phyloP scores from a whole-genome alignment of 768 basidiomycete species.

The Hirschioporus abietinus region DNA sequence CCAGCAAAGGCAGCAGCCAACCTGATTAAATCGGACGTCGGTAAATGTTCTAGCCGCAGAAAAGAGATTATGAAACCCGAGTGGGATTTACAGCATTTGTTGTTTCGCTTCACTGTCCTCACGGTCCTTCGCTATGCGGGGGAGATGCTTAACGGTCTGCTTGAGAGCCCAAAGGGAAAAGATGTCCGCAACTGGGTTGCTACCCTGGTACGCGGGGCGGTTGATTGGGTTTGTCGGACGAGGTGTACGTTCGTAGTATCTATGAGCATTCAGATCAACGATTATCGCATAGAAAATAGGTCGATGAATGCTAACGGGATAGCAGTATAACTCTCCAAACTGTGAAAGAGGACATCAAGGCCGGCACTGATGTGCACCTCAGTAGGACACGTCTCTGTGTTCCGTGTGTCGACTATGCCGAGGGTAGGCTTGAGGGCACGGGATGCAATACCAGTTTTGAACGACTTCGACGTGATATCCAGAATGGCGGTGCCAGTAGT shows the following conservation, averaged over 20 bases:
- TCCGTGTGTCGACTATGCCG: slow-evolving; percentile 81
- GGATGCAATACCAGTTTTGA: slow-evolving; percentile 96
- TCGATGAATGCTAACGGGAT: slow-evolving; percentile 59
- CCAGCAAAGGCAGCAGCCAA: slow-evolving; percentile 92
- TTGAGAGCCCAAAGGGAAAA: slow-evolving; percentile 93
- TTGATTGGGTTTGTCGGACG: slow-evolving; percentile 87
- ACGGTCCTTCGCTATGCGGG: slow-evolving; percentile 73
- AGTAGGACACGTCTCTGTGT: slow-evolving; percentile 89
- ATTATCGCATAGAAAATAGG: slow-evolving; percentile 8
- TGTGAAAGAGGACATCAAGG: slow-evolving; percentile 93
- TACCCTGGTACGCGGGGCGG: slow-evolving; percentile 90
- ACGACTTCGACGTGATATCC: slow-evolving; percentile 84
- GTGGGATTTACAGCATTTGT: slow-evolving; percentile 75
- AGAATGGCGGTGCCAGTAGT: slow-evolving; percentile 95
- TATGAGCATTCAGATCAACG: slow-evolving; percentile 20
- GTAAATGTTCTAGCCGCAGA: neutral
- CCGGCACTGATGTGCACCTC: slow-evolving; percentile 93
- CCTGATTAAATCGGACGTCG: slow-evolving; percentile 31
- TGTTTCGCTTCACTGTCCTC: slow-evolving; percentile 78
- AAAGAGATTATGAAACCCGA: neutral
- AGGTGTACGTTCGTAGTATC: slow-evolving; percentile 87
- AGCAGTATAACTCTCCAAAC: slow-evolving; percentile 90
- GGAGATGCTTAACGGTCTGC: slow-evolving; percentile 84
- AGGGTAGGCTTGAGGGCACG: slow-evolving; percentile 87
- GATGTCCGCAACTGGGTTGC: slow-evolving; percentile 92